Percentiles rank a stretch among this genome's conserved stretches.
phyloP scores from a whole-genome alignment of 2,329 filamentous ascomycete genomes.

The Colletotrichum sp. region DNA sequence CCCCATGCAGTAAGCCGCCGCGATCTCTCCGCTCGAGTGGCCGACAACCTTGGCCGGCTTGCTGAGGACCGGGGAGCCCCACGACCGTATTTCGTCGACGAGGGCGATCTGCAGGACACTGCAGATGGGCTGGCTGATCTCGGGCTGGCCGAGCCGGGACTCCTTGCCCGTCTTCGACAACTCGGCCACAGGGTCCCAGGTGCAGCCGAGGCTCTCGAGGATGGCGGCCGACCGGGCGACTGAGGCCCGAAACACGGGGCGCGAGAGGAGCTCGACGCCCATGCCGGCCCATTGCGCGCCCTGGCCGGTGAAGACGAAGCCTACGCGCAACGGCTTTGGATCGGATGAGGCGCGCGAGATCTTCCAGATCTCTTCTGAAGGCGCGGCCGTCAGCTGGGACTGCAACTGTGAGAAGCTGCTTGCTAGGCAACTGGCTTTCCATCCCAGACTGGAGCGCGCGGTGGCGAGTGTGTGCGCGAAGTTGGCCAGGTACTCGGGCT shows the following conservation, averaged over 20 bases:
- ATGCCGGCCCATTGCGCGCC: conserved; percentile 24
- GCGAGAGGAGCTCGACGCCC: conserved; percentile 15
- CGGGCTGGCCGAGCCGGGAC: background rate
- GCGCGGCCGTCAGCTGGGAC: background rate
- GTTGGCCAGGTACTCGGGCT: background rate
- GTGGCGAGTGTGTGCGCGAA: background rate
- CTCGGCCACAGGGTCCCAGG: background rate
- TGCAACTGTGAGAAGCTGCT: background rate
- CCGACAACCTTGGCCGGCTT: conserved; percentile 34
- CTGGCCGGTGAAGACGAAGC: conserved; percentile 25
- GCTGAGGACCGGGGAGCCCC: conserved; percentile 31
- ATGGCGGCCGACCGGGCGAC: conserved; percentile 26
- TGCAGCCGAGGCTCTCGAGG: background rate
- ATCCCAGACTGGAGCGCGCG: background rate
- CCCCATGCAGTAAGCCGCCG: conserved; percentile 35
- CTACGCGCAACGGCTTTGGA: background rate
- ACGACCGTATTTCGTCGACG: conserved; percentile 35
- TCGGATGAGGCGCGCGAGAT: background rate
- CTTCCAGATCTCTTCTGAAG: background rate
- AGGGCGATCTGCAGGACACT: conserved; percentile 43
- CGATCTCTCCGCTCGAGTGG: conserved; percentile 45
- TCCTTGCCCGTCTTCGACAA: background rate
- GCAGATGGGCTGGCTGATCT: conserved; percentile 36
- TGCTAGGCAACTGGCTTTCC: background rate
- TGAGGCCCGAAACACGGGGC: conserved; percentile 2